Base-by-base conservation (phyloP, 306 rosid species). In the Malus sieversii region DNA sequence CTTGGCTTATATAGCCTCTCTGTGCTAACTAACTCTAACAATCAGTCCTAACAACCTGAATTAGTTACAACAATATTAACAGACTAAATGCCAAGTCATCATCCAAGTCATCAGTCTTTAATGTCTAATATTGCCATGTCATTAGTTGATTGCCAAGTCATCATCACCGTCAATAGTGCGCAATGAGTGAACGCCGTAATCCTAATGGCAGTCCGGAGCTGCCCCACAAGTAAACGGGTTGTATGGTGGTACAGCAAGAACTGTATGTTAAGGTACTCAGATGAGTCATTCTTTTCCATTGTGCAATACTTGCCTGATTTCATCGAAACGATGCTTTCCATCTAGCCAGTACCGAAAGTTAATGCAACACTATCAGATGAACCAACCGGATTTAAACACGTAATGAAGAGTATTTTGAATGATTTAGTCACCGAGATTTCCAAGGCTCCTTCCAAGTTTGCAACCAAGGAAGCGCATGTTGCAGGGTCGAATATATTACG, bases 201-300 rank as follows among this genome's bases (percentile, higher is more conserved):
- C 12, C 85, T 85, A 25, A 0, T 67, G 68, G 75, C 77, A 2
- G 53, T 8, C 3, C 22, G 55, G 3, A 45, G 0, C 10, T 90
- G 91, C 63, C 81, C 86, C 4, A 75, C 67, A 45, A 70, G 77
- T 23, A 85, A 85, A 18, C 83, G 77, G 19, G 71, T 83, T 1
- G 70, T 88, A 1, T 74, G 81, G 33, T 90, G 91, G 90, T 85
- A 85, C 71, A 88, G 85, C 16, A 61, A 60, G 8, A 38, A 38
- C 42, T 88, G 96, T 27, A 19, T 77, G 74, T 13, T 86, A 0
- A 87, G 93, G 1, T 90, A 86, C 79, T 65, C 90, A 22, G 79
- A 81, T 16, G 59, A 53, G 2, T 3, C 53, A 46, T 10, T 46
- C 5, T 46, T 14, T 46, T 10, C 15, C 53, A 38, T 38, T 7